A percentile compares a stretch with the other conserved stretches of the same genome.
Conservation (phyloP, 345 rosid genomes). For the Combretum micranthum region DNA sequence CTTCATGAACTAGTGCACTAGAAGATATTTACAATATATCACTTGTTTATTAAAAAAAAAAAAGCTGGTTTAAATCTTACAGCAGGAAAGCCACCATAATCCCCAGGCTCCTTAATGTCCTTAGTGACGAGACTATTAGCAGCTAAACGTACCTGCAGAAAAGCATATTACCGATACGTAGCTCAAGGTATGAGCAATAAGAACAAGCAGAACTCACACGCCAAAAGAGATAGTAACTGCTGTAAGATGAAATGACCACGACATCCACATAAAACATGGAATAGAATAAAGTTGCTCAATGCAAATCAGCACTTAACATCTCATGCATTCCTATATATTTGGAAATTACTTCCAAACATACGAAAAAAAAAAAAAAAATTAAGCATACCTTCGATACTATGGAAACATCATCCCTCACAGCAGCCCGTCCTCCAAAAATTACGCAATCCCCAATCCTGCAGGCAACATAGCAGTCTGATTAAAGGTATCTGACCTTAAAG, state of each 20-base stretch:
- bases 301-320: too few relatives aligned
- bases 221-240: too few relatives aligned
- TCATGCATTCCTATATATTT: too few relatives aligned
- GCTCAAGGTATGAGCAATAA: too few relatives aligned
- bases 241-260: too few relatives aligned
- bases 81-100: constrained; percentile 87
- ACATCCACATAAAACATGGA: too few relatives aligned
- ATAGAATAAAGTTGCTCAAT: too few relatives aligned
- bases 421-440: constrained; percentile 61
- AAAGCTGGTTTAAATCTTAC: constrained; percentile 31
- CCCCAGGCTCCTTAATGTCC: constrained; percentile 74
- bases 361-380: background rate
- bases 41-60: background rate
- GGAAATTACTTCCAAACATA: too few relatives aligned
- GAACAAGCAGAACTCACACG: too few relatives aligned
- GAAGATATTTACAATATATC: background rate
- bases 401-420: constrained; percentile 61
- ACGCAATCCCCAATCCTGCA: constrained; percentile 61
- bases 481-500: too few relatives aligned
- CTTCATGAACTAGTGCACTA: background rate
- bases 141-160: constrained; percentile 62
- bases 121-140: constrained; percentile 70
- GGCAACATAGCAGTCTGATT: background rate
- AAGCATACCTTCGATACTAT: constrained; percentile 59
- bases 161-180: background rate